Evolutionary conservation across 768 basidiomycete species (phyloP), one percentile per base, ranked within the genome.

Genomic region (Lactarius indigo): DNA sequence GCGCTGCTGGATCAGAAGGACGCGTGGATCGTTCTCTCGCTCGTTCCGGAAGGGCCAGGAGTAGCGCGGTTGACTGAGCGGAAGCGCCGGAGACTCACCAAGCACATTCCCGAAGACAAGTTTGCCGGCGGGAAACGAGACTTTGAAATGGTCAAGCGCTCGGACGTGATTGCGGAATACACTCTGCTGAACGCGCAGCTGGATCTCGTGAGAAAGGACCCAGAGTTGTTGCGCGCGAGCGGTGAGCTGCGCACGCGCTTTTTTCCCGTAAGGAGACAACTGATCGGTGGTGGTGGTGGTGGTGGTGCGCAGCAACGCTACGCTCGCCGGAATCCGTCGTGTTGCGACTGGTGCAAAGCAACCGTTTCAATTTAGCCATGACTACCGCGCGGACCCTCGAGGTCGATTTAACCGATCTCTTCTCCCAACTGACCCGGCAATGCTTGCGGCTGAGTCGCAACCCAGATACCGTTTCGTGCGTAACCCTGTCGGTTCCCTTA

Each of bases 351-450:
- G 87, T 89, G 5, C 91, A 97, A 74, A 79, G 83, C 54, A 91
- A 88, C 68, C 83, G 85, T 69, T 96, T 91, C 76, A 91, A 88
- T 70, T 80, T 84, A 60, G 96, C 96, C 3, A 84, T 96, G 76
- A 77, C 85, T 6, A 84, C 87, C 33, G 95, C 93, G 2, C 83
- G 85, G 39, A 85, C 84, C 55, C 83, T 97, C 50, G 81, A 85
- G 39, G 86, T 94, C 50, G 93, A 97, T 75, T 92, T 98, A 90
- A 86, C 87, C 3, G 90, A 93, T 68, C 72, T 96, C 13, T 96
- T 98, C 73, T 84, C 85, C 50, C 82, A 85, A 68, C 78, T 98
- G 68, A 87, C 94, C 0, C 80, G 79, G 42, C 88, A 92, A 73
- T 97, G 95, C 75, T 76, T 96, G 57, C 85, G 88, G 65, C 78